Evolutionary conservation across 2,329 filamentous ascomycete genomes (phyloP).

Genomic region (Calonectria pauciramosa): DNA sequence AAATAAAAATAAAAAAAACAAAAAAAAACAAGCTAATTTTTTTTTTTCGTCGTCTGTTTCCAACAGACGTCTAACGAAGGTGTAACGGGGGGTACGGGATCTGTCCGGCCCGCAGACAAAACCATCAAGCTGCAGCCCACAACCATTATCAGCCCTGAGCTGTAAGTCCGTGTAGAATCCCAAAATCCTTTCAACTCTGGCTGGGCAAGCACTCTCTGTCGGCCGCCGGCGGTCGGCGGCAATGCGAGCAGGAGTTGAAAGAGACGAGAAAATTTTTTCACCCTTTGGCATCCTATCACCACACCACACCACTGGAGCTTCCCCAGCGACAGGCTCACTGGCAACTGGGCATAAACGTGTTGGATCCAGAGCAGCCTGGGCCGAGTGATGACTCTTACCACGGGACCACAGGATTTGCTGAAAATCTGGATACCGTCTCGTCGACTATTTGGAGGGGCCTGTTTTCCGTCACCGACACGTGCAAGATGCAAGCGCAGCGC

Average conservation of each 20-base stretch:
- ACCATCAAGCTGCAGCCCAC: conserved; percentile 30
- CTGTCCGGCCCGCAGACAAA: neutral
- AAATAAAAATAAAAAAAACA: neutral
- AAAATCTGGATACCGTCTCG: conserved; percentile 22
- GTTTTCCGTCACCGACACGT: conserved; percentile 43
- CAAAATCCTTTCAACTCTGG: neutral
- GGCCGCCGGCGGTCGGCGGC: conserved; percentile 19
- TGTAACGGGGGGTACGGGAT: conserved; percentile 35
- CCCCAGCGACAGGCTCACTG: conserved; percentile 29
- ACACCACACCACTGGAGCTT: conserved; percentile 27
- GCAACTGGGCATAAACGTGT: conserved; percentile 47
- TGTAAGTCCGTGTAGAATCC: neutral
- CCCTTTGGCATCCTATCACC: conserved; percentile 19
- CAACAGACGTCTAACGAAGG: conserved; percentile 23
- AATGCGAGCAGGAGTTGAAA: neutral
- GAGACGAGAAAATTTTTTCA: neutral
- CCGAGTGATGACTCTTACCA: conserved; percentile 41
- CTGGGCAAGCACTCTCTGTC: neutral
- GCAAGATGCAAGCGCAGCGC: conserved; percentile 29
- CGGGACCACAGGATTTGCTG: conserved; percentile 24
- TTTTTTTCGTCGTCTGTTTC: conserved; percentile 6
- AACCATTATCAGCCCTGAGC: conserved; percentile 24
- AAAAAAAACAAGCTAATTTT: neutral
- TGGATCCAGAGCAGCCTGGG: conserved; percentile 22
- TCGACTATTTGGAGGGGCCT: conserved; percentile 19